Base-by-base conservation (phyloP, 2,329 filamentous ascomycete genomes). In the Aureobasidium pullulans region DNA sequence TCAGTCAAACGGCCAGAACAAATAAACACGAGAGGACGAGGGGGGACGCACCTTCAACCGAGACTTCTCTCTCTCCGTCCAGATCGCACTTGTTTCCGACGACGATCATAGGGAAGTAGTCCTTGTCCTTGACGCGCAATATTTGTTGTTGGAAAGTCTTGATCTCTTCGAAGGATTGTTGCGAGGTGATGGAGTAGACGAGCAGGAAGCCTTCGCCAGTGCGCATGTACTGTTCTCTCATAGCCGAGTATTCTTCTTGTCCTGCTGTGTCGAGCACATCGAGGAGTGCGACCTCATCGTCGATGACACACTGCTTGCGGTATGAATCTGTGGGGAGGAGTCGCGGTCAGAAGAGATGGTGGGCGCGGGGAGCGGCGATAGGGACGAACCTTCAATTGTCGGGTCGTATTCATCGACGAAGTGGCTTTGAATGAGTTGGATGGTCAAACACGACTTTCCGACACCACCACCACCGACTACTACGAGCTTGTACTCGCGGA, bases 391-490 rank as follows among this genome's bases (percentile, higher is more conserved):
- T 89, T 99, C 94, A 72, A 99, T 97, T 70, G 94, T 99, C 60
- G 94, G 94, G 77, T 99, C 94, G 77, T 99, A 99, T 77, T 97
- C 94, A 76, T 97, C 94, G 73, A 97, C 93, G 80, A 99, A 99
- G 76, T 99, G 94, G 76, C 88, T 93, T 79, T 80, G 77, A 69
- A 80, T 80, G 65, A 80, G 75, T 81, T 97, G 94, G 72, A 99
- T 97, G 61, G 94, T 97, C 81, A 99, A 84, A 79, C 94, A 97
- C 63, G 93, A 97, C 82, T 99, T 99, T 79, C 94, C 94, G 66
- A 99, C 94, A 76, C 94, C 94, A 82, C 94, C 94, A 70, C 95
- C 94, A 69, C 94, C 94, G 66, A 99, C 92, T 63, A 97, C 94
- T 63, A 99, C 94, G 78, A 80, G 74, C 72, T 80, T 80, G 72